These are phyloP conservation scores for Tetracladium maxilliforme DNA, from an alignment of 2,329 filamentous ascomycete species.

Conservation along the genomic window DNA sequence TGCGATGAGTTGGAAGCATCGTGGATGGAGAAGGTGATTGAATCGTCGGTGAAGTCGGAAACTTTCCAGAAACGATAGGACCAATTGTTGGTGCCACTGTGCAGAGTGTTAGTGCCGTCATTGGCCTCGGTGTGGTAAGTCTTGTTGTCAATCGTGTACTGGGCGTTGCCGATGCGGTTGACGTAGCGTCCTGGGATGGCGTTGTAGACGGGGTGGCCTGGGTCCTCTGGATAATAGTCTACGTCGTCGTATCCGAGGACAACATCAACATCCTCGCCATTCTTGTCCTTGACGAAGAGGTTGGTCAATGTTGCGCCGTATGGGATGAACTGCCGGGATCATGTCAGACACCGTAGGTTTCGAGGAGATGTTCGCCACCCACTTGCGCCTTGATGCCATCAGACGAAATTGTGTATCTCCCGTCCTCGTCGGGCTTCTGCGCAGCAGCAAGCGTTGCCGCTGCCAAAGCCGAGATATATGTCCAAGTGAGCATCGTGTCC, in stretches of 20 bases:
- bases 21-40: constrained; percentile 51
- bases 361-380: constrained; percentile 22
- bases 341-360: constrained; percentile 6
- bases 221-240: constrained; percentile 34
- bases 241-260: constrained; percentile 50
- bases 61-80: constrained; percentile 50
- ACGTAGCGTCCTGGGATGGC: constrained; percentile 48
- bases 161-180: constrained; percentile 45
- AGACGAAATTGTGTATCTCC: constrained; percentile 60
- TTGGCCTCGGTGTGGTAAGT: constrained; percentile 39
- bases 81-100: constrained; percentile 45
- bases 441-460: constrained; percentile 7
- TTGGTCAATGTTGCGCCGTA: constrained; percentile 48
- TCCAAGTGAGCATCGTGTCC: too few species aligned
- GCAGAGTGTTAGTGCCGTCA: constrained; percentile 37
- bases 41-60: constrained; percentile 32
- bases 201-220: constrained; percentile 43
- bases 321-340: constrained; percentile 30
- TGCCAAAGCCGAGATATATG: too few species aligned
- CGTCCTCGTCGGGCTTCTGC: constrained; percentile 34
- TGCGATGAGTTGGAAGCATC: constrained; percentile 40
- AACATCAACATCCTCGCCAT: constrained; percentile 44
- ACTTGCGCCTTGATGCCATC: constrained; percentile 32
- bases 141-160: constrained; percentile 35
- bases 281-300: constrained; percentile 46